phyloP scores from a whole-genome alignment of 179 eudicot species.

The Actinidia polygama region DNA sequence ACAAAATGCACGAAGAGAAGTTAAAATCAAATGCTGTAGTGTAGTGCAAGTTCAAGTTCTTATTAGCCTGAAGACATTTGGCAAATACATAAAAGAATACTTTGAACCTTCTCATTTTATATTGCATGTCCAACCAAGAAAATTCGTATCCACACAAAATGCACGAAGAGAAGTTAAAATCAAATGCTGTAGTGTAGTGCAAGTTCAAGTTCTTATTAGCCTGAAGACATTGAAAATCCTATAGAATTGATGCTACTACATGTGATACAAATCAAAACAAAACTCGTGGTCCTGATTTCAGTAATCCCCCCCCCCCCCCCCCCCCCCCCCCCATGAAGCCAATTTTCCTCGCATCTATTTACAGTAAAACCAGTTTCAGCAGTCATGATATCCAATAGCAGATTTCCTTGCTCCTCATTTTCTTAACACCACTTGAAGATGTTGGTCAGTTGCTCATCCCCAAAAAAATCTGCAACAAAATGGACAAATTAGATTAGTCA shows the following conservation, averaged over 20 bases:
- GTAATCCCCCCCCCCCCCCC: too few species aligned
- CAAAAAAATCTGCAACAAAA: slow-evolving; percentile 12
- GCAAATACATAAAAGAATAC: too few species aligned
- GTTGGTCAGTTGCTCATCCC: not conserved
- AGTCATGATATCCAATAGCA: too few species aligned
- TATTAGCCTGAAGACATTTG: too few species aligned
- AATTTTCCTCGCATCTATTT: slow-evolving; percentile 10
- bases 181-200: not conserved
- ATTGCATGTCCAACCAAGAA: not conserved
- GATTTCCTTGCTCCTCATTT: not conserved
- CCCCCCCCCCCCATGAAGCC: not conserved
- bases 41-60: not conserved
- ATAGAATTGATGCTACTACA: not conserved
- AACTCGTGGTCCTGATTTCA: not conserved
- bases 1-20: not conserved
- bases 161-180: slow-evolving; percentile 8
- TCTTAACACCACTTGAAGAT: not conserved
- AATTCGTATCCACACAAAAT: not conserved
- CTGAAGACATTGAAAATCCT: not conserved
- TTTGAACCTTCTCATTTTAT: not conserved
- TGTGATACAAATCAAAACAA: not conserved
- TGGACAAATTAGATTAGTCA: not conserved
- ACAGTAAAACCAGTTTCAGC: slow-evolving; percentile 5
- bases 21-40: not conserved
- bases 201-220: not conserved